Evolutionary conservation across 306 rosid genomes (phyloP), one percentile per base, ranked within the genome.

Genomic region (Abrus precatorius): DNA sequence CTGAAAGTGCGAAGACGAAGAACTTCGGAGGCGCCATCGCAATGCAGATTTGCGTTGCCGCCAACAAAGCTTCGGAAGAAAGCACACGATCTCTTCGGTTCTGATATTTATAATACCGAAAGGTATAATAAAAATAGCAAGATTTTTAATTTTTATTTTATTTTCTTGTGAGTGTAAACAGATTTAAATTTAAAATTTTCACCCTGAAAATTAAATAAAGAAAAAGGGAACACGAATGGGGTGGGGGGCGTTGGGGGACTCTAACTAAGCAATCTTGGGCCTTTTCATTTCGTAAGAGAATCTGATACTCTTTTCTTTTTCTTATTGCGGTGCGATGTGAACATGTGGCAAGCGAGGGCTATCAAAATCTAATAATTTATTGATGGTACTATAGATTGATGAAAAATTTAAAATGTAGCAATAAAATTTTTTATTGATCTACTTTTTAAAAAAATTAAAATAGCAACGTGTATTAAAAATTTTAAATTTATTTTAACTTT

Each of bases 21-120:
- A 90, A 84, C 89, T 88, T 95, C 69, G 88, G 60, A 76, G 89
- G 87, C 91, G 98, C 93, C 99, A 96, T 95, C 72, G 67, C 60
- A 76, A 69, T 10, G 68, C 74, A 88, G 79, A 86, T 28, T 75
- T 79, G 81, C 83, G 40, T 80, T 81, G 82, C 83, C 86, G 90
- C 89, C 91, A 81, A 81, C 85, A 63, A 83, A 86, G 84, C 91
- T 83, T 80, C 68, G 74, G 59, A 49, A 49, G 14, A 50, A 66
- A 62, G 53, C 11, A 14, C 6, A 53, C 34, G 6, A 3, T 54
- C 20, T 11, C 47, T 65, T 32, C 2, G 28, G 0, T 65, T 64
- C 8, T 43, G 74, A 64, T 73, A 80, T 63, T 72, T 63, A 80
- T 72, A 69, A 30, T 9, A 29, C 27, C 44, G 7, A 54, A 54